These are phyloP conservation scores for Cyberlindnera americana DNA, from an alignment of 805 yeast genomes.

Conservation along the genomic window DNA sequence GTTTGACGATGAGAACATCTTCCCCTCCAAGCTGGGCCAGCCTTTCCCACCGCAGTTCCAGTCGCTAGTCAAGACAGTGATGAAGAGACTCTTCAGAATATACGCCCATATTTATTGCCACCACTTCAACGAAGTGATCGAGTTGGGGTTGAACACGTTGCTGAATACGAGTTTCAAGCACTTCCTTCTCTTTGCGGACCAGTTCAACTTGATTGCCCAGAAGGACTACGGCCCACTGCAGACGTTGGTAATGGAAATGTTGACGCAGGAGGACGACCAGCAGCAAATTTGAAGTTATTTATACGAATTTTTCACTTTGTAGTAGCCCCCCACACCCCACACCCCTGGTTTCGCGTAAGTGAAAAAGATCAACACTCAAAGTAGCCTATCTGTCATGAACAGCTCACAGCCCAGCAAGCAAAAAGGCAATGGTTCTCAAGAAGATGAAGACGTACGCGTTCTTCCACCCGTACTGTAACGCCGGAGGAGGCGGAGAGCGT, in stretches of 20 bases:
- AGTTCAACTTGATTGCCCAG: conserved; percentile 70
- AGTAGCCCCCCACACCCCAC: no score
- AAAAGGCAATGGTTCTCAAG: background rate
- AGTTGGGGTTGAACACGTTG: conserved; percentile 87
- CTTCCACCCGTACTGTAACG: conserved; percentile 93
- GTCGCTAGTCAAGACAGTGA: conserved; percentile 74
- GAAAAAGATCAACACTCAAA: no score
- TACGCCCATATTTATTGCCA: conserved; percentile 98
- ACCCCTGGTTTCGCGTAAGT: no score
- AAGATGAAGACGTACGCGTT: conserved; percentile 58
- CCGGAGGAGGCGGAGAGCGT: conserved; percentile 98
- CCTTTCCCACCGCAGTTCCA: conserved; percentile 86
- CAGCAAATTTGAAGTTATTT: background rate
- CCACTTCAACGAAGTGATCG: conserved; percentile 93
- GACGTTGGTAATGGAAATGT: conserved; percentile 60
- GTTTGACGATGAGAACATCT: conserved; percentile 83
- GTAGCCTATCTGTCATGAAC: no score
- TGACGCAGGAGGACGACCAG: conserved; percentile 17
- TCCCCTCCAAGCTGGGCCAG: conserved; percentile 89
- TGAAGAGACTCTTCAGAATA: conserved; percentile 87
- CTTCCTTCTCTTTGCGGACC: conserved; percentile 81
- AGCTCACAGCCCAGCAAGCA: no score
- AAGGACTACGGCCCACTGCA: conserved; percentile 92
- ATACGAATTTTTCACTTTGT: background rate
- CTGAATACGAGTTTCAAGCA: conserved; percentile 93